Conservation (phyloP, 202 grass and related monocot genomes). For the Panicum virgatum region DNA sequence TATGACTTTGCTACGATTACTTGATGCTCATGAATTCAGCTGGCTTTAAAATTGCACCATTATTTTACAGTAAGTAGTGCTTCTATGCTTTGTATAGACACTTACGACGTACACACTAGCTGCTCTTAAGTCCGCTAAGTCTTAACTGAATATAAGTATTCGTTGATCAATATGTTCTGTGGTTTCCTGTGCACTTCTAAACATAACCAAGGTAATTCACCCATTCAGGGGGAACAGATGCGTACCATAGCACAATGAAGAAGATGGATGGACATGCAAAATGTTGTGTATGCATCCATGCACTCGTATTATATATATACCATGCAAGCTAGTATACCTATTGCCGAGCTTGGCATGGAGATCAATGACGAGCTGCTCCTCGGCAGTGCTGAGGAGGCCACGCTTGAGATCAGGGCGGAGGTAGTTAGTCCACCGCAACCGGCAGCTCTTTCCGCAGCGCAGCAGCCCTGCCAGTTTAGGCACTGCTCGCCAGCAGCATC, state of each 20-base stretch:
- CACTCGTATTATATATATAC: neutral
- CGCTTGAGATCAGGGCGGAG: slow-evolving; percentile 85
- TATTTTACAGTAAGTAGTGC: neutral
- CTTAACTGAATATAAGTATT: neutral
- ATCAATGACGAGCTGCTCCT: slow-evolving; percentile 76
- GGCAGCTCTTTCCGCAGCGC: slow-evolving; percentile 82
- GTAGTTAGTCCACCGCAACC: slow-evolving; percentile 91
- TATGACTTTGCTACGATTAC: neutral
- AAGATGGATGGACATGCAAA: slow-evolving; percentile 9
- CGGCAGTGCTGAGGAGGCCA: slow-evolving; percentile 71
- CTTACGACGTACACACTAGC: neutral
- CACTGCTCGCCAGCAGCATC: slow-evolving; percentile 81
- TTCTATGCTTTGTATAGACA: neutral
- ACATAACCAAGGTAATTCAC: slow-evolving; percentile 18
- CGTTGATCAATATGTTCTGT: neutral
- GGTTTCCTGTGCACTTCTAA: neutral
- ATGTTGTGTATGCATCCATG: neutral
- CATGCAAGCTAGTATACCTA: slow-evolving; percentile 37
- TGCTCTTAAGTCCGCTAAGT: neutral
- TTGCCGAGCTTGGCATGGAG: slow-evolving; percentile 86
- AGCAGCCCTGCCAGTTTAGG: slow-evolving; percentile 75
- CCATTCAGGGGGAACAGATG: neutral
- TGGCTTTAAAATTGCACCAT: neutral
- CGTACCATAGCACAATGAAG: neutral
- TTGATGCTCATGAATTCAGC: neutral